Evolutionary conservation across 169 alveolate species (phyloP).

Genomic region (Cryptosporidium canis): DNA sequence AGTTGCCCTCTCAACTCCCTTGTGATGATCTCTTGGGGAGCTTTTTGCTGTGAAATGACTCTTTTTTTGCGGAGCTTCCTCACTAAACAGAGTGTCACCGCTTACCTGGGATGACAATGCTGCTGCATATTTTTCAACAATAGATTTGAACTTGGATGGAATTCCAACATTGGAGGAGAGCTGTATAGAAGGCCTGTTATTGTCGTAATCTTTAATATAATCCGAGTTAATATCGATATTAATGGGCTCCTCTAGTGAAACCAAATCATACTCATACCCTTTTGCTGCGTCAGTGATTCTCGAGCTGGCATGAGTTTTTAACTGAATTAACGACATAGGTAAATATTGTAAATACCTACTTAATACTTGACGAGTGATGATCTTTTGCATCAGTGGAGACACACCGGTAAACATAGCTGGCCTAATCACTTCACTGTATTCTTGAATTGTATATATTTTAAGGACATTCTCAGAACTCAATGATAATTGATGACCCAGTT

Average conservation of each 20-base stretch:
- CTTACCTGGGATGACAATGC: constrained; percentile 34
- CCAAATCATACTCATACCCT: constrained; percentile 6
- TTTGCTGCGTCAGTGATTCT: background rate
- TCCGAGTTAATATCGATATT: constrained; percentile 13
- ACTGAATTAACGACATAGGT: background rate
- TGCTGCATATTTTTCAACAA: constrained; percentile 51
- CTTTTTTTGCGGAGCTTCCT: constrained; percentile 5
- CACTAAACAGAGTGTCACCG: constrained; percentile 8
- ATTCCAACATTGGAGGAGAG: constrained; percentile 29
- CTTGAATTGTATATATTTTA: background rate
- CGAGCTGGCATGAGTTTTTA: background rate
- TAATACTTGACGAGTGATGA: background rate
- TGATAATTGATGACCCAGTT: background rate
- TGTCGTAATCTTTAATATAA: background rate
- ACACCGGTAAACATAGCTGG: background rate
- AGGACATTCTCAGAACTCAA: background rate
- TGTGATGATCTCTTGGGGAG: background rate
- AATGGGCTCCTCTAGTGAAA: constrained; percentile 44
- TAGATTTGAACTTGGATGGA: constrained; percentile 49
- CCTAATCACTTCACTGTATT: background rate
- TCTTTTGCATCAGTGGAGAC: constrained; percentile 11
- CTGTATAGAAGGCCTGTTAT: constrained; percentile 1
- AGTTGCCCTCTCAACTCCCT: constrained; percentile 1
- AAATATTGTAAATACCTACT: background rate
- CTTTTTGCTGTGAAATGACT: background rate